Conservation (phyloP, 83 land plant genomes). For the Larix sibirica region DNA sequence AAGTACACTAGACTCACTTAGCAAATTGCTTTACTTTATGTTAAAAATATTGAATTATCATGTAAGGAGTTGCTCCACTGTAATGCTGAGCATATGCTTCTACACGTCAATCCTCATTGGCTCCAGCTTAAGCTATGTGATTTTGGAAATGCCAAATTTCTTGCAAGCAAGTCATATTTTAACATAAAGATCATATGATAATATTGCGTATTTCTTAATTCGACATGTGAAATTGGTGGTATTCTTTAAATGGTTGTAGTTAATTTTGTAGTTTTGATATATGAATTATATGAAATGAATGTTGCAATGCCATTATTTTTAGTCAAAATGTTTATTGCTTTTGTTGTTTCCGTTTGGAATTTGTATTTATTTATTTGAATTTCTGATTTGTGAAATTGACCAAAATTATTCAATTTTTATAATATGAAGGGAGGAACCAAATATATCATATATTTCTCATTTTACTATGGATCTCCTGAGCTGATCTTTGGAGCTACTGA, state of each 20-base stretch:
- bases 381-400: not conserved
- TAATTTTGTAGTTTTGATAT: not conserved
- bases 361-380: not conserved
- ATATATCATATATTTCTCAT: conserved; percentile 64
- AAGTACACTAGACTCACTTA: conserved; percentile 69
- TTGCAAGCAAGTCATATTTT: conserved; percentile 32
- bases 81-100: not conserved
- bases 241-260: not conserved
- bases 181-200: not conserved
- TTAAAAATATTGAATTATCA: conserved; percentile 60
- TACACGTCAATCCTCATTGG: conserved; percentile 69
- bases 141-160: conserved; percentile 75
- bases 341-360: no score
- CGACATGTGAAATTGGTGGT: not conserved
- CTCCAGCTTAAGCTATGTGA: conserved; percentile 69
- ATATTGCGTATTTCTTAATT: not conserved
- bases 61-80: conserved; percentile 25
- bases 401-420: not conserved
- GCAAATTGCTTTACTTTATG: conserved; percentile 66
- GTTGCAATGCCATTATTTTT: not conserved
- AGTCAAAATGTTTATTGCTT: no score
- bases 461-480: conserved; percentile 69
- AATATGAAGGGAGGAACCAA: conserved; percentile 62
- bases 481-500: conserved; percentile 72
- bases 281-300: not conserved